Evolutionary conservation across 2,329 filamentous ascomycete species (phyloP).

Genomic region (Arthroderma sp.): DNA sequence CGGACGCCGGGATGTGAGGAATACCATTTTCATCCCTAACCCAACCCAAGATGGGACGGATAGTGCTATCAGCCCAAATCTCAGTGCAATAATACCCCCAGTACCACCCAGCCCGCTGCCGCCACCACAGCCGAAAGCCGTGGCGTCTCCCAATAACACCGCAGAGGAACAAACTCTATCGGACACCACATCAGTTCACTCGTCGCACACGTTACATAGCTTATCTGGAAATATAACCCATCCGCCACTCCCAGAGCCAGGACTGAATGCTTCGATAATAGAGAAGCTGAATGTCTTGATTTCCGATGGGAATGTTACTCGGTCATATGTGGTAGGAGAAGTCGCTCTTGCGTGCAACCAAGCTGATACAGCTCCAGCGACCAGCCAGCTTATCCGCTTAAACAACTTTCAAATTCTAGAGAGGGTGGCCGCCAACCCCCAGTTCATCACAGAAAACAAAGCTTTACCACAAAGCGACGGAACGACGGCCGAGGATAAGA

Average conservation of each 20-base stretch:
- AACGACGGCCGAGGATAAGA: slow-evolving; percentile 40
- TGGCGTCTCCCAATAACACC: slow-evolving; percentile 37
- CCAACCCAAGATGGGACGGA: slow-evolving; percentile 24
- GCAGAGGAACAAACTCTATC: slow-evolving; percentile 56
- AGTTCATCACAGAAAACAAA: slow-evolving; percentile 61
- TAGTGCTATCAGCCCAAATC: neutral
- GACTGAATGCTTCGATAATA: slow-evolving; percentile 77
- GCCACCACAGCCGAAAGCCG: slow-evolving; percentile 22
- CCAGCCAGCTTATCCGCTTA: slow-evolving; percentile 57
- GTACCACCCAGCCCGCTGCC: slow-evolving; percentile 16
- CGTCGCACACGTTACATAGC: slow-evolving; percentile 63
- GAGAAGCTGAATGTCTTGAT: slow-evolving; percentile 84
- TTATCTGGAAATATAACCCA: slow-evolving; percentile 60
- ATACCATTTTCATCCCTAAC: slow-evolving; percentile 68
- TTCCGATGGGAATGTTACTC: slow-evolving; percentile 57
- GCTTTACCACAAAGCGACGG: slow-evolving; percentile 10
- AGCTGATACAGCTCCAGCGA: slow-evolving; percentile 25
- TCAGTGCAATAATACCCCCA: slow-evolving; percentile 15
- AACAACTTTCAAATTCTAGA: slow-evolving; percentile 83
- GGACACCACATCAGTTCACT: slow-evolving; percentile 84
- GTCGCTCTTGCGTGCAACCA: slow-evolving; percentile 72
- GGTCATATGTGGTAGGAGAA: slow-evolving; percentile 68
- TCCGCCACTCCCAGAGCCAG: slow-evolving; percentile 64
- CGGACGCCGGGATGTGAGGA: slow-evolving; percentile 79
- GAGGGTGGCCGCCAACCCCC: slow-evolving; percentile 83